Evolutionary conservation across 1,284 basidiomycete genomes (phyloP).

Genomic region (Ceratobasidium sp.): DNA sequence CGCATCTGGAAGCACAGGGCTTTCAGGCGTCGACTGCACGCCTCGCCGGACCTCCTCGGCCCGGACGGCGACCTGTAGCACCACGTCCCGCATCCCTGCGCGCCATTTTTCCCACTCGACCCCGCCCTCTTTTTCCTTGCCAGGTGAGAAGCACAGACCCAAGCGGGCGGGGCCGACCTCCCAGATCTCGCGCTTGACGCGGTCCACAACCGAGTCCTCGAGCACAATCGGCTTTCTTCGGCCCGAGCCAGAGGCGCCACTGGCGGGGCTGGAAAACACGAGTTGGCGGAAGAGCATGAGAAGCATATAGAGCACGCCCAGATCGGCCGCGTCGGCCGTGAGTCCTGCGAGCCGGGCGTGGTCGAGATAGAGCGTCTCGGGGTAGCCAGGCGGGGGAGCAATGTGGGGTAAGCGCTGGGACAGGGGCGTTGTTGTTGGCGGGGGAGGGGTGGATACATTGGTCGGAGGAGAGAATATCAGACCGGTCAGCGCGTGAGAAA

Average conservation of each 20-base stretch:
- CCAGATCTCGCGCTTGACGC: slow-evolving; percentile 79
- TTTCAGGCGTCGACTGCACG: slow-evolving; percentile 24
- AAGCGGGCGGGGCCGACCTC: slow-evolving; percentile 73
- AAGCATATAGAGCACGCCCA: slow-evolving; percentile 81
- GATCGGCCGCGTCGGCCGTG: slow-evolving; percentile 78
- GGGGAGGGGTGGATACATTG: slow-evolving; percentile 51
- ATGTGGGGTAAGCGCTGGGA: slow-evolving; percentile 53
- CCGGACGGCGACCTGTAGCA: slow-evolving; percentile 73
- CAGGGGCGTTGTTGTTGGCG: slow-evolving; percentile 53
- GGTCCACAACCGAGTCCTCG: slow-evolving; percentile 60
- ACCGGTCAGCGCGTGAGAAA: slow-evolving; percentile 37
- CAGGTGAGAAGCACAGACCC: slow-evolving; percentile 63
- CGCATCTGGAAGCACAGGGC: slow-evolving; percentile 31
- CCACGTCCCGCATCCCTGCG: slow-evolving; percentile 66
- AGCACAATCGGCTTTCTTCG: slow-evolving; percentile 7
- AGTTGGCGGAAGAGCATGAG: slow-evolving; percentile 83
- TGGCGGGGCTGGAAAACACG: slow-evolving; percentile 61
- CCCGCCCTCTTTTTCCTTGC: slow-evolving; percentile 50
- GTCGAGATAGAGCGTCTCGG: slow-evolving; percentile 89
- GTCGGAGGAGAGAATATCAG: slow-evolving; percentile 54
- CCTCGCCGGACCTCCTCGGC: slow-evolving; percentile 61
- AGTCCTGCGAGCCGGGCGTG: slow-evolving; percentile 75
- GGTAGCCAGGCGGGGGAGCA: slow-evolving; percentile 60
- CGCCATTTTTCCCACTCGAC: slow-evolving; percentile 62
- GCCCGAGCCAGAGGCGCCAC: slow-evolving; percentile 9